Conservation (phyloP, 257 asterid species). For the Nicotiana knightiana region DNA sequence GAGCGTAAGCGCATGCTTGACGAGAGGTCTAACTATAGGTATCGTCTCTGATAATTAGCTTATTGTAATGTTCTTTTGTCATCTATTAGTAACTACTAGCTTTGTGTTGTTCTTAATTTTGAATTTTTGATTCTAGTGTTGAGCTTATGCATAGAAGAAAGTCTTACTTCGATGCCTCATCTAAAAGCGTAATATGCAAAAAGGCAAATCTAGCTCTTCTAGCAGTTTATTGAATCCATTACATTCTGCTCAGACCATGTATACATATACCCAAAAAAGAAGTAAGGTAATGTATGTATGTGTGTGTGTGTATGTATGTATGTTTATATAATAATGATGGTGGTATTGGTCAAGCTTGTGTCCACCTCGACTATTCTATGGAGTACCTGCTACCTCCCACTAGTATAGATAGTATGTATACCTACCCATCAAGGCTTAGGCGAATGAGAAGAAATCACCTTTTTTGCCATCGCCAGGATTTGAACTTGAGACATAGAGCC, state of each 20-base stretch:
- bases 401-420: too few relatives aligned
- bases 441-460: too few relatives aligned
- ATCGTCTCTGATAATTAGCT: neutral
- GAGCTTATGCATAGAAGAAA: neutral
- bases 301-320: too few relatives aligned
- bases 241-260: neutral
- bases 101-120: neutral
- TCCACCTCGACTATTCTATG: too few relatives aligned
- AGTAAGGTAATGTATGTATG: neutral
- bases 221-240: neutral
- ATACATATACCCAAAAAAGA: neutral
- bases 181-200: neutral
- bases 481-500: too few relatives aligned
- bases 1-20: constrained; percentile 93
- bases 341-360: too few relatives aligned
- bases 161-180: neutral
- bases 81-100: neutral
- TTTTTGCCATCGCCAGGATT: too few relatives aligned
- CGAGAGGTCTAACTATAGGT: constrained; percentile 93
- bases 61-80: neutral
- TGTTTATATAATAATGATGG: too few relatives aligned
- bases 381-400: too few relatives aligned
- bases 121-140: neutral
- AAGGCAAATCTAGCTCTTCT: neutral
- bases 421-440: too few relatives aligned